Conservation (phyloP, 1,139 yeast species). For the Suhomyces yuchorum region DNA sequence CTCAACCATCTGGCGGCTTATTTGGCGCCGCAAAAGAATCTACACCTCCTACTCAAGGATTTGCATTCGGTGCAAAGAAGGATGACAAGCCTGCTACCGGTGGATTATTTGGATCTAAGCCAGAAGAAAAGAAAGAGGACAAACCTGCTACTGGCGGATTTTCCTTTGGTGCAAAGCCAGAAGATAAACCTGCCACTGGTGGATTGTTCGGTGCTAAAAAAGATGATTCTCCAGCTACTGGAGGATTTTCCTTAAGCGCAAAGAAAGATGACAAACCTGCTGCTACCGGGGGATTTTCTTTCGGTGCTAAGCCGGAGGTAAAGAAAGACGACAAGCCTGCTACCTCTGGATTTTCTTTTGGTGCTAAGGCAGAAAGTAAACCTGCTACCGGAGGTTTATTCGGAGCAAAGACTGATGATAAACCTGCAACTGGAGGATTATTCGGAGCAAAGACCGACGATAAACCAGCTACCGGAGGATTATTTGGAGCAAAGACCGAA, state of each 20-base stretch:
- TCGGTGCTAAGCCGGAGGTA: slow-evolving; percentile 20
- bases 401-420: slow-evolving; percentile 26
- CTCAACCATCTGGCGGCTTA: slow-evolving; percentile 21
- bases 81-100: slow-evolving; percentile 20
- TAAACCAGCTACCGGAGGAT: slow-evolving; percentile 17
- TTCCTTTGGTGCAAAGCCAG: slow-evolving; percentile 28
- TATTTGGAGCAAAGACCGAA: slow-evolving; percentile 20
- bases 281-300: slow-evolving; percentile 17
- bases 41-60: slow-evolving; percentile 17
- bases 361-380: slow-evolving; percentile 26
- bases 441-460: slow-evolving; percentile 17
- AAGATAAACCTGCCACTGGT: slow-evolving; percentile 18
- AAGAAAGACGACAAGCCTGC: slow-evolving; percentile 22
- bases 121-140: slow-evolving; percentile 7
- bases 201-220: slow-evolving; percentile 27
- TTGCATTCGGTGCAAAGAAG: slow-evolving; percentile 26
- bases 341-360: slow-evolving; percentile 22
- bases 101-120: slow-evolving; percentile 21
- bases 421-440: slow-evolving; percentile 18
- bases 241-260: slow-evolving; percentile 17
- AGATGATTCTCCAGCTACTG: slow-evolving; percentile 19
- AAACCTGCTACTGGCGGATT: slow-evolving; percentile 22
- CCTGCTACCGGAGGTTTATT: slow-evolving; percentile 17
- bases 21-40: slow-evolving; percentile 23
- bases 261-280: slow-evolving; percentile 16